A percentile compares a stretch with the other conserved stretches of the same genome.
Conservation (phyloP, 192 early-diverging fungal genomes). For the Mortierella antarctica region DNA sequence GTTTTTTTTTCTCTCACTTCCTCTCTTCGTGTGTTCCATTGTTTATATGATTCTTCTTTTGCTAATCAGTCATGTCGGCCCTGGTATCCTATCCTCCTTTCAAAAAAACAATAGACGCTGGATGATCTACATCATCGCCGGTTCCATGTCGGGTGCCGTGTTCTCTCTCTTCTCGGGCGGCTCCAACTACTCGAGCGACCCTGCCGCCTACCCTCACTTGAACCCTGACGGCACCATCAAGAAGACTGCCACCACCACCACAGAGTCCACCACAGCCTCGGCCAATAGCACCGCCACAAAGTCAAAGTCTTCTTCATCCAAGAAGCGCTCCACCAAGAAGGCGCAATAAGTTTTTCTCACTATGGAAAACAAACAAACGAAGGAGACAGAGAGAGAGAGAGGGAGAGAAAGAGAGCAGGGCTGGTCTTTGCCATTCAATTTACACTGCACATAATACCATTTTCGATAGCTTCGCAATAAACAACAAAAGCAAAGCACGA, state of each 20-base stretch:
- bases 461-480: slow-evolving; percentile 1
- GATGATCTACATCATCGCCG: slow-evolving; percentile 42
- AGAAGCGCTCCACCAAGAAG: slow-evolving; percentile 51
- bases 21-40: neutral
- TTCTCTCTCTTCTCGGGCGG: slow-evolving; percentile 50
- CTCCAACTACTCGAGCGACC: slow-evolving; percentile 49
- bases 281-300: slow-evolving; percentile 16
- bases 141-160: slow-evolving; percentile 40
- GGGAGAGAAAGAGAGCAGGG: neutral
- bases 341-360: slow-evolving; percentile 1
- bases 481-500: neutral
- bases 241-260: slow-evolving; percentile 3
- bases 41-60: neutral
- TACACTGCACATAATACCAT: neutral
- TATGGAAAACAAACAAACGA: neutral
- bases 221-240: slow-evolving; percentile 46
- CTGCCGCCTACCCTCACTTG: slow-evolving; percentile 42
- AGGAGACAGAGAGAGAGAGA: neutral
- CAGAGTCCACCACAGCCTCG: neutral
- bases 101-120: slow-evolving; percentile 11
- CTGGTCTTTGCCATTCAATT: neutral
- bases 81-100: neutral
- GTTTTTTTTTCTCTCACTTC: neutral
- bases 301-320: slow-evolving; percentile 27
- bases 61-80: neutral